These are phyloP conservation scores for Neofusicoccum ribis DNA, from an alignment of 2,329 filamentous ascomycete species.

Conservation along the genomic window DNA sequence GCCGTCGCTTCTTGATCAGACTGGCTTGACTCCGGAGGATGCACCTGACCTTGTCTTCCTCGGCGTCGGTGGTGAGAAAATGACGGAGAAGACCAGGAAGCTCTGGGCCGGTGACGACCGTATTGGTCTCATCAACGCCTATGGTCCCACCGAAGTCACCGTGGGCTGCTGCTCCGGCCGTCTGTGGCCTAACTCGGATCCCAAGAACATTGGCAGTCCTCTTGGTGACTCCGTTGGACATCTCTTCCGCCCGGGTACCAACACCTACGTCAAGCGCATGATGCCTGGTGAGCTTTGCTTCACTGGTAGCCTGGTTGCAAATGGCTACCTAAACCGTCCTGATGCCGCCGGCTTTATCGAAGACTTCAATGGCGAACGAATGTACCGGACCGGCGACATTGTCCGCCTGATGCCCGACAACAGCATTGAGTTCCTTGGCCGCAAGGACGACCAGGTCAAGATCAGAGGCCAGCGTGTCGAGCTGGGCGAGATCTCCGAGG, in stretches of 20 bases:
- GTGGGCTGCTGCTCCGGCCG: conserved; percentile 29
- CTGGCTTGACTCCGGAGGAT: conserved; percentile 21
- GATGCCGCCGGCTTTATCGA: conserved; percentile 31
- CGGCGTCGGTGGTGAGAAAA: conserved; percentile 39
- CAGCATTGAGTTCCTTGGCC: conserved; percentile 24
- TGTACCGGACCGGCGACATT: conserved; percentile 25
- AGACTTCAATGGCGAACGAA: conserved; percentile 20
- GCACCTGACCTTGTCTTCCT: conserved; percentile 32
- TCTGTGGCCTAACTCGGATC: conserved; percentile 22
- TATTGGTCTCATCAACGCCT: conserved; percentile 23
- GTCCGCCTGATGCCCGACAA: conserved; percentile 23
- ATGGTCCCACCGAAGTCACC: conserved; percentile 36
- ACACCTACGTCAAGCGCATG: conserved; percentile 51
- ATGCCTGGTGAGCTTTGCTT: conserved; percentile 30
- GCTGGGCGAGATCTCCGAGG: conserved; percentile 38
- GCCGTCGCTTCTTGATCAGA: conserved; percentile 20
- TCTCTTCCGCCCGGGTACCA: conserved; percentile 31
- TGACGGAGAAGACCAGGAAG: conserved; percentile 34
- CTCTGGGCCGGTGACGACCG: conserved; percentile 29
- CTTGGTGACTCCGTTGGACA: conserved; percentile 30
- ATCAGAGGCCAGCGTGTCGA: conserved; percentile 44
- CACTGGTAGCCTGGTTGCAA: conserved; percentile 23
- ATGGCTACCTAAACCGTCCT: conserved; percentile 26
- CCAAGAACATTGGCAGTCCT: conserved; percentile 24
- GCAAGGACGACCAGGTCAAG: conserved; percentile 27